Percentiles rank a stretch among this genome's conserved stretches.
Conservation (phyloP, 108 stramenopile species). For the Skeletonema potamos region DNA sequence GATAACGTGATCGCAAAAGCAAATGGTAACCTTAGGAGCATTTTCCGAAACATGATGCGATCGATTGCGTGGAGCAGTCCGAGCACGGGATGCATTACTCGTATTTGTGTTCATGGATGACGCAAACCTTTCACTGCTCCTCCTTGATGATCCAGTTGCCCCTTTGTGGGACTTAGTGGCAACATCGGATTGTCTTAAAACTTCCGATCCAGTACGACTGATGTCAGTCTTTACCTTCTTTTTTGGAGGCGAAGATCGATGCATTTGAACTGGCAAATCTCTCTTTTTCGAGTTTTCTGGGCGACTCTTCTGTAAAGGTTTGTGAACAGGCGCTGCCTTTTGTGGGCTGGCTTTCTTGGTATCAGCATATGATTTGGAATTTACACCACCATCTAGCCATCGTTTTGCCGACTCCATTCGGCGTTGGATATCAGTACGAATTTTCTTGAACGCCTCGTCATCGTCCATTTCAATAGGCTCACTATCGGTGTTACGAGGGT, state of each 20-base stretch:
- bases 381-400: background rate
- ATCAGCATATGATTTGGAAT: background rate
- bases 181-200: background rate
- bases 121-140: background rate
- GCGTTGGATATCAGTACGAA: background rate
- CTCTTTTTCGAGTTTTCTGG: background rate
- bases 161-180: background rate
- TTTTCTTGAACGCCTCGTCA: background rate
- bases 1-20: constrained; percentile 30
- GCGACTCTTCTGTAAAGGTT: background rate
- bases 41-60: background rate
- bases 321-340: background rate
- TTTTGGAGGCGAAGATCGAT: background rate
- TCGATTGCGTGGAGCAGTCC: background rate
- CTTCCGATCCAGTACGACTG: background rate
- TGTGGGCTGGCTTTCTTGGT: background rate
- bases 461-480: background rate
- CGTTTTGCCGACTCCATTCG: background rate
- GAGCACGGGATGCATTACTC: background rate
- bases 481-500: background rate
- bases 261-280: background rate
- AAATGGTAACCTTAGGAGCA: constrained; percentile 27
- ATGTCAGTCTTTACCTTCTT: background rate
- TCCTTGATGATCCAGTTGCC: background rate
- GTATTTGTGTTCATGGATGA: background rate